Evolutionary conservation across 2,329 filamentous ascomycete species (phyloP).

Genomic region (Remersonia thermophila): DNA sequence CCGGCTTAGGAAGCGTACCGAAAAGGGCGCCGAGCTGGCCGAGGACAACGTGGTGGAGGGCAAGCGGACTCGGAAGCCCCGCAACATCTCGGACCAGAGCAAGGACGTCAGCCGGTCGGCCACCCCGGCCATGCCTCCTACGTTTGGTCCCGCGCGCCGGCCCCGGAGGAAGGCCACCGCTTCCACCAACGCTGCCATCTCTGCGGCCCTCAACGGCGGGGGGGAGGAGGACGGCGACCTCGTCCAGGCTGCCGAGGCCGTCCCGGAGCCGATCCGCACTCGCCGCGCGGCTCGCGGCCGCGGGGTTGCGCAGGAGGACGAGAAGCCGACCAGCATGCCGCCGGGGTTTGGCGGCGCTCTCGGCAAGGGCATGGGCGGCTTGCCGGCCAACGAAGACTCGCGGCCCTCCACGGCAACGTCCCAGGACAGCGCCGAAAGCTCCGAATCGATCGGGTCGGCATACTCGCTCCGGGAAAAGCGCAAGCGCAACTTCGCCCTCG

Average conservation of each 20-base stretch:
- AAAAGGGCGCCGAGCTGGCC: slow-evolving; percentile 44
- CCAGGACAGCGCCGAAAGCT: slow-evolving; percentile 23
- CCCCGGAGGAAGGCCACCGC: too few relatives aligned
- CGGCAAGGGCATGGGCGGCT: slow-evolving; percentile 13
- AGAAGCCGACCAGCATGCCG: slow-evolving; percentile 11
- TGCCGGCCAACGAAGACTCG: slow-evolving; percentile 22
- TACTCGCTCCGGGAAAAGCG: slow-evolving; percentile 44
- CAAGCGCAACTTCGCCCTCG: slow-evolving; percentile 40
- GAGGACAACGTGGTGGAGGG: slow-evolving; percentile 32
- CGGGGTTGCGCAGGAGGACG: slow-evolving; percentile 7
- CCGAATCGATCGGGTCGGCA: slow-evolving; percentile 36
- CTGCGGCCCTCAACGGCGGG: slow-evolving; percentile 1
- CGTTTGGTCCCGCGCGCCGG: slow-evolving; percentile 20
- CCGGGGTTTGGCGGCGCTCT: slow-evolving; percentile 3
- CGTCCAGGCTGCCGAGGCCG: too few relatives aligned
- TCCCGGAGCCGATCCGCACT: too few relatives aligned
- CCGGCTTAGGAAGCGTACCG: slow-evolving; percentile 43
- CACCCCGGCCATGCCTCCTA: slow-evolving; percentile 27
- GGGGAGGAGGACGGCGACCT: slow-evolving; percentile 3
- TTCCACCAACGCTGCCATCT: too few relatives aligned
- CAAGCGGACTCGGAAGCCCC: slow-evolving; percentile 42
- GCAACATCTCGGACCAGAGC: slow-evolving; percentile 39
- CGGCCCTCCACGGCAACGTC: slow-evolving; percentile 42
- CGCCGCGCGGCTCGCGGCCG: slow-evolving; percentile 1
- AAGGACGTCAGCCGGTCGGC: slow-evolving; percentile 39